Conservation (phyloP, 805 yeast species). For the Starmera caribaea region DNA sequence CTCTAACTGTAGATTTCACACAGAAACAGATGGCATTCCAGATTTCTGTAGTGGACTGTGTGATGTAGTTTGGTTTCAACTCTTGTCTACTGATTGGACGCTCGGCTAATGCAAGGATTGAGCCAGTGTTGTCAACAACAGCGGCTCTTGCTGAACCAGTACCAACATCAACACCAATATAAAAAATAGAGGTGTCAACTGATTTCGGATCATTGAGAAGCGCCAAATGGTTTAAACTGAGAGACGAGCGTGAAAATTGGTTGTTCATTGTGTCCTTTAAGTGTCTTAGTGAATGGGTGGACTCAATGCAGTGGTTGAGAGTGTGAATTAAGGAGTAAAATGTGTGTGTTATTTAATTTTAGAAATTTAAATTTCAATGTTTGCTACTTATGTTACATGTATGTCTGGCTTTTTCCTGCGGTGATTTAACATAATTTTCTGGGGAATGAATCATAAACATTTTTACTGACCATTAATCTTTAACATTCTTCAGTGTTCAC, state of each 20-base stretch:
- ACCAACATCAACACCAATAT: slow-evolving; percentile 91
- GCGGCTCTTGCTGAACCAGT: slow-evolving; percentile 97
- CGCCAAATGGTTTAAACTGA: slow-evolving; percentile 18
- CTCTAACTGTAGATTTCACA: slow-evolving; percentile 64
- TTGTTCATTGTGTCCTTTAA: slow-evolving; percentile 6
- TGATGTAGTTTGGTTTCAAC: slow-evolving; percentile 61
- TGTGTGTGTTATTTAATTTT: too few species aligned
- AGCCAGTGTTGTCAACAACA: slow-evolving; percentile 73
- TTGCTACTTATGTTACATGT: too few species aligned
- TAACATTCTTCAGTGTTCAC: too few species aligned
- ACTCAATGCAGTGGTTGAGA: too few species aligned
- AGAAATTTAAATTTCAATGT: too few species aligned
- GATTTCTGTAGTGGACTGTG: slow-evolving; percentile 84
- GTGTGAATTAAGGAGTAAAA: too few species aligned
- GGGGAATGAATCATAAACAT: too few species aligned
- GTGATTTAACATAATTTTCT: too few species aligned
- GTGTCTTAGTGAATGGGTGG: background rate
- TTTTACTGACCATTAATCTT: too few species aligned
- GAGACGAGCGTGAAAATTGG: slow-evolving; percentile 18
- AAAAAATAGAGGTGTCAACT: slow-evolving; percentile 27
- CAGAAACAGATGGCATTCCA: slow-evolving; percentile 85
- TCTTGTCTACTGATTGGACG: slow-evolving; percentile 72
- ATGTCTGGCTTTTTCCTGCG: too few species aligned
- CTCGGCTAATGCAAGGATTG: slow-evolving; percentile 70
- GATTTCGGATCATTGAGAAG: slow-evolving; percentile 17